Conservation (phyloP, 805 yeast species). For the Candida loeiensis region DNA sequence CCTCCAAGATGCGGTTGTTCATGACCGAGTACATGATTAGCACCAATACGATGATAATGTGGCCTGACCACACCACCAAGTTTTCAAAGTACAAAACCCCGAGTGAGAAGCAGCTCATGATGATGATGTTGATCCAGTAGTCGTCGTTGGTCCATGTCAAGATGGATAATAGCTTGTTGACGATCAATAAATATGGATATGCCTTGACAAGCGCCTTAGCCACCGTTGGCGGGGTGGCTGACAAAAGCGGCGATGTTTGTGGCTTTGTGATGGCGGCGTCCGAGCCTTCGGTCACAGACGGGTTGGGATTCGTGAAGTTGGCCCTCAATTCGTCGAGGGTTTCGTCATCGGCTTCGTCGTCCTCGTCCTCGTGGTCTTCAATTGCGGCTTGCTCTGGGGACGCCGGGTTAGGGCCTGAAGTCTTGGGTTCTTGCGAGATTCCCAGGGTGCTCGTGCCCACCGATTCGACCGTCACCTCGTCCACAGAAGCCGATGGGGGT, state of each 20-base stretch:
- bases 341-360: constrained; percentile 9
- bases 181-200: constrained; percentile 78
- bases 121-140: constrained; percentile 66
- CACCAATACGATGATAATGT: constrained; percentile 61
- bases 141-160: constrained; percentile 92
- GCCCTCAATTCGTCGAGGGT: constrained; percentile 11
- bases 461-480: constrained; percentile 6
- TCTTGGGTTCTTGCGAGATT: not conserved
- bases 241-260: constrained; percentile 74
- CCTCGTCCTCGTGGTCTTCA: constrained; percentile 9
- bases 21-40: constrained; percentile 58
- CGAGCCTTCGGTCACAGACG: not conserved
- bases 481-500: constrained; percentile 5
- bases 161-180: constrained; percentile 65
- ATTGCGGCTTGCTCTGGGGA: constrained; percentile 1
- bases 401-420: not conserved
- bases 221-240: constrained; percentile 88
- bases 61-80: constrained; percentile 80
- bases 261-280: constrained; percentile 22
- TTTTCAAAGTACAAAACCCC: constrained; percentile 73
- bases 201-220: constrained; percentile 78
- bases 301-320: constrained; percentile 10
- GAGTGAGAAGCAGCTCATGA: constrained; percentile 53
- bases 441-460: not conserved
- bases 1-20: constrained; percentile 53